Conservation (phyloP, 345 rosid genomes). For the Hirschfeldia incana region DNA sequence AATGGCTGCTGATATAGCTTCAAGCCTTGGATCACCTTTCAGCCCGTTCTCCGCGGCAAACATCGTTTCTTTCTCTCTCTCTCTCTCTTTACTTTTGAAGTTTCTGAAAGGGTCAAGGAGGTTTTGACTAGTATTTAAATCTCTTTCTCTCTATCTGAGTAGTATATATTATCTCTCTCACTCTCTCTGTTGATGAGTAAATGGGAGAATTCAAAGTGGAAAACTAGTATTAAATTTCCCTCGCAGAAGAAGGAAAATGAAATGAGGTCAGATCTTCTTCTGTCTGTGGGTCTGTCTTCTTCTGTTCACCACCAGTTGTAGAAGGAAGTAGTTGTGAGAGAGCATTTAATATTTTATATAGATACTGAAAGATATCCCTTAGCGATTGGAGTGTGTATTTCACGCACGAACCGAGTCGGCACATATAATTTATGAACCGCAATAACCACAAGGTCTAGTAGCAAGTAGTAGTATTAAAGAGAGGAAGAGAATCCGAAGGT, state of each 20-base stretch:
- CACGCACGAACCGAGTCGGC: constrained; percentile 28
- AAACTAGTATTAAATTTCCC: constrained; percentile 21
- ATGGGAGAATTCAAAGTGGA: constrained; percentile 21
- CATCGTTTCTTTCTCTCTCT: constrained; percentile 2
- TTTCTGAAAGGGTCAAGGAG: not conserved
- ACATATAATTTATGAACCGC: constrained; percentile 23
- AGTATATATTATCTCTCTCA: not conserved
- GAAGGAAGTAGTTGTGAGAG: constrained; percentile 33
- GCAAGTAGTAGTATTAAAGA: not conserved
- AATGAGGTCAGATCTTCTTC: constrained; percentile 24
- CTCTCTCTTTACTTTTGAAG: constrained; percentile 19
- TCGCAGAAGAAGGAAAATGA: constrained; percentile 33
- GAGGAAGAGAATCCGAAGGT: constrained; percentile 27
- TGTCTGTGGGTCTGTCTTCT: constrained; percentile 3
- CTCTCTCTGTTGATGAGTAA: constrained; percentile 19
- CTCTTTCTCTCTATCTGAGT: not conserved
- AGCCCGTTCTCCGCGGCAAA: constrained; percentile 45
- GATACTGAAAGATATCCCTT: not conserved
- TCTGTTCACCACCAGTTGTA: constrained; percentile 37
- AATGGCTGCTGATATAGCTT: constrained; percentile 41
- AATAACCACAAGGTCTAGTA: constrained; percentile 7
- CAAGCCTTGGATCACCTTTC: constrained; percentile 43
- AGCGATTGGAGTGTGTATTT: not conserved
- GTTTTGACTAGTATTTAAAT: not conserved
- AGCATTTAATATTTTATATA: constrained; percentile 10